Evolutionary conservation across 805 yeast species (phyloP).

Genomic region (Priceomyces castillae): DNA sequence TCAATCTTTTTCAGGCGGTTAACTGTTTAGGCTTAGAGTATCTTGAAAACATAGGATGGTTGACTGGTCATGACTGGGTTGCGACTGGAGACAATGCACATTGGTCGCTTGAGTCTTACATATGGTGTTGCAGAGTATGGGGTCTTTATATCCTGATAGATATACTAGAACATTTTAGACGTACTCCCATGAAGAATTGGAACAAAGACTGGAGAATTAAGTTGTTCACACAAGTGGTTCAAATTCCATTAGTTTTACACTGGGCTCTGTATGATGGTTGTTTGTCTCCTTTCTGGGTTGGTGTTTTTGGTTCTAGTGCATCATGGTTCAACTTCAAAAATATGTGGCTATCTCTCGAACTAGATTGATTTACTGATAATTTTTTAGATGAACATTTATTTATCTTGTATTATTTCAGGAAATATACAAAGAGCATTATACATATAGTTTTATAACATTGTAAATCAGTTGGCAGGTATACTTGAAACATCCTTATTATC

Average conservation of each 20-base stretch:
- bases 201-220: constrained; percentile 33
- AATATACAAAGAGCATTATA: background rate
- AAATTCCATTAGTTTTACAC: constrained; percentile 42
- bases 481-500: constrained; percentile 10
- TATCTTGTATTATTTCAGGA: constrained; percentile 4
- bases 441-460: background rate
- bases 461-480: constrained; percentile 1
- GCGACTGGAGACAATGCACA: constrained; percentile 38
- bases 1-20: constrained; percentile 38
- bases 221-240: constrained; percentile 37
- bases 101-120: constrained; percentile 44
- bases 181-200: constrained; percentile 39
- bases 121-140: constrained; percentile 47
- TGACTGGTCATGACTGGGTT: constrained; percentile 45
- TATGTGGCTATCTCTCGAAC: constrained; percentile 35
- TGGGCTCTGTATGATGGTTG: constrained; percentile 46
- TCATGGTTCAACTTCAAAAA: constrained; percentile 42
- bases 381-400: background rate
- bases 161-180: constrained; percentile 38
- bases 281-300: constrained; percentile 47
- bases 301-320: constrained; percentile 44
- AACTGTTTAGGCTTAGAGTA: constrained; percentile 41
- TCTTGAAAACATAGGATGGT: constrained; percentile 45
- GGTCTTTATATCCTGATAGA: constrained; percentile 40
- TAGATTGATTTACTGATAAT: constrained; percentile 9